Conservation (phyloP, 73 alveolate species). For the Vitrella brassicaformis region DNA sequence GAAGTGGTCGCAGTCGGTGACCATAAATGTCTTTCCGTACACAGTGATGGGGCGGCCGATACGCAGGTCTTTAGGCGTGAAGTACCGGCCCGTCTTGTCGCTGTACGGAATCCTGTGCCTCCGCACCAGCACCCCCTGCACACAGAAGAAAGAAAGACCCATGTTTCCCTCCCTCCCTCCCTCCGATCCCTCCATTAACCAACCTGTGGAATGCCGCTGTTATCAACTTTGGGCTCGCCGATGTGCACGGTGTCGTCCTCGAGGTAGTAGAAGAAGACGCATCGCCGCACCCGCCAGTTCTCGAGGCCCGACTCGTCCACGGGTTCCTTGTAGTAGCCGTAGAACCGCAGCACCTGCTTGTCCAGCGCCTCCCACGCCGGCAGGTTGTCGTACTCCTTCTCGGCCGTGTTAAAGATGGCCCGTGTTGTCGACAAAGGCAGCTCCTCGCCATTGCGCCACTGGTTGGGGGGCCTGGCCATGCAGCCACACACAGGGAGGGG, state of each 20-base stretch:
- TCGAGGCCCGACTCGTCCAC: constrained; percentile 41
- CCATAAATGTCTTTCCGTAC: constrained; percentile 42
- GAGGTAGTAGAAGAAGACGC: constrained; percentile 37
- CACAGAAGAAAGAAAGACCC: no score
- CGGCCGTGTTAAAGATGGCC: background rate
- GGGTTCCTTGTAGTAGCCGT: constrained; percentile 39
- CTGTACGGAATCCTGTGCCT: constrained; percentile 54
- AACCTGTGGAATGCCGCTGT: constrained; percentile 82
- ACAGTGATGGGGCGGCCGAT: constrained; percentile 14
- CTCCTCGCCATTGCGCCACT: background rate
- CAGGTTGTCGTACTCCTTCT: constrained; percentile 5
- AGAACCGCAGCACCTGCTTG: constrained; percentile 41
- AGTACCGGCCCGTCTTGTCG: constrained; percentile 5
- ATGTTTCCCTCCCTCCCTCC: no score
- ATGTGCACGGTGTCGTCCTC: constrained; percentile 64
- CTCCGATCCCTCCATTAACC: no score
- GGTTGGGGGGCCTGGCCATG: background rate
- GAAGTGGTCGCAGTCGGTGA: constrained; percentile 63
- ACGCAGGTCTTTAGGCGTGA: constrained; percentile 3
- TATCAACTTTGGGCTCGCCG: constrained; percentile 56
- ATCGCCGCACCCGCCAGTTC: constrained; percentile 34
- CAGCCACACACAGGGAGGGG: no score
- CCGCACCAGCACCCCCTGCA: constrained; percentile 44
- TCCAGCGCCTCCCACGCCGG: constrained; percentile 48
- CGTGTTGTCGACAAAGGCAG: background rate